Percentiles rank a stretch among this genome's conserved stretches.
Evolutionary conservation across 805 yeast species (phyloP).

Genomic region (Wickerhamomyces bovis): DNA sequence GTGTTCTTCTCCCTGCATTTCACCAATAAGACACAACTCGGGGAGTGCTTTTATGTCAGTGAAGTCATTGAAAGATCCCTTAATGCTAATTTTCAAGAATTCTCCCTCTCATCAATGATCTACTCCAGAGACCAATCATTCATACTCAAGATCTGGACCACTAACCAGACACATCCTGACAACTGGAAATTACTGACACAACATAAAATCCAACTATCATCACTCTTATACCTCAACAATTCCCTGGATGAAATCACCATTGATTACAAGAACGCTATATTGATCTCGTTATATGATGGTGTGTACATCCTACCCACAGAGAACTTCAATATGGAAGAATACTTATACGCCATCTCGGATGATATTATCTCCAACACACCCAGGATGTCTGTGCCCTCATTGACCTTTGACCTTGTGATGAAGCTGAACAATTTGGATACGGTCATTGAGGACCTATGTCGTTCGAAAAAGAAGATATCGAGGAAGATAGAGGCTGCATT

Average conservation of each 20-base stretch:
- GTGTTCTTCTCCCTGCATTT: conserved; percentile 32
- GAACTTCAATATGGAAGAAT: conserved; percentile 6
- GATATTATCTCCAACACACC: conserved; percentile 3
- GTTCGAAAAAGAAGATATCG: conserved; percentile 14
- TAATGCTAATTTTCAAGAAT: conserved; percentile 27
- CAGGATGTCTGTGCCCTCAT: conserved; percentile 14
- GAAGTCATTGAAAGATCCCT: conserved; percentile 25
- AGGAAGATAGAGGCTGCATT: conserved; percentile 9
- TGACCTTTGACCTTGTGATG: conserved; percentile 37
- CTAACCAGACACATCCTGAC: conserved; percentile 1
- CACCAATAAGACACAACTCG: conserved; percentile 14
- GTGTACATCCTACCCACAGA: conserved; percentile 14
- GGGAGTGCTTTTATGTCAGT: conserved; percentile 30
- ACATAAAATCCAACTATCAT: conserved; percentile 25
- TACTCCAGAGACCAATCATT: conserved; percentile 6
- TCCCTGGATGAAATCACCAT: conserved; percentile 16
- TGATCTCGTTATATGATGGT: conserved; percentile 29
- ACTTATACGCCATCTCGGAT: conserved; percentile 5
- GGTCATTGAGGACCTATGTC: conserved; percentile 29
- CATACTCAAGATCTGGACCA: conserved; percentile 19
- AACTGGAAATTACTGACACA: conserved; percentile 24
- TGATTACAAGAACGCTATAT: conserved; percentile 16
- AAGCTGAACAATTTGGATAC: conserved; percentile 33
- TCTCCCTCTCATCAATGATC: conserved; percentile 13
- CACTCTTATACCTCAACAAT: conserved; percentile 28